These are phyloP conservation scores for Pestalotiopsis sp. DNA, from an alignment of 2,329 filamentous ascomycete species.

Conservation along the genomic window DNA sequence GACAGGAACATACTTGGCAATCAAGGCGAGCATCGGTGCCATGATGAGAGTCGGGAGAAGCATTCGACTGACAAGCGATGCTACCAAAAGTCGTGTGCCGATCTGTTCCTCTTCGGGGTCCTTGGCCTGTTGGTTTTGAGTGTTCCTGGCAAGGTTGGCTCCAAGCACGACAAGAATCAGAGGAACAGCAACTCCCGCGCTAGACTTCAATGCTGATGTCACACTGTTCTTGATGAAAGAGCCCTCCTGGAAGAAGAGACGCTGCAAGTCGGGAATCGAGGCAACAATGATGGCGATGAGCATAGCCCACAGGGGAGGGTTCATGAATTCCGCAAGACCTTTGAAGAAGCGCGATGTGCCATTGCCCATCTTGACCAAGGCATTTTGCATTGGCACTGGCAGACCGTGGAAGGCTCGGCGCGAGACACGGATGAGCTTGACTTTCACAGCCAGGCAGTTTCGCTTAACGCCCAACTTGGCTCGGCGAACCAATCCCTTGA, in stretches of 20 bases:
- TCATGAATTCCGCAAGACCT: constrained; percentile 93
- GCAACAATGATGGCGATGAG: constrained; percentile 86
- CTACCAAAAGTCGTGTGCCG: constrained; percentile 78
- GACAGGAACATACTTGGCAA: constrained; percentile 87
- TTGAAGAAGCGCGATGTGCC: constrained; percentile 50
- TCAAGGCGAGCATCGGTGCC: constrained; percentile 83
- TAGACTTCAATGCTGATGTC: constrained; percentile 82
- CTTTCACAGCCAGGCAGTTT: constrained; percentile 25
- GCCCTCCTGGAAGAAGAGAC: constrained; percentile 83
- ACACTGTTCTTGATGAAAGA: constrained; percentile 93
- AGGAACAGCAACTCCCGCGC: constrained; percentile 88
- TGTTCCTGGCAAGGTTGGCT: constrained; percentile 92
- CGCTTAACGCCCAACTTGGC: constrained; percentile 34
- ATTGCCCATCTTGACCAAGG: constrained; percentile 30
- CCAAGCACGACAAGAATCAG: constrained; percentile 94
- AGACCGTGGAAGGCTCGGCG: constrained; percentile 36
- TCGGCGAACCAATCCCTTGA: constrained; percentile 42
- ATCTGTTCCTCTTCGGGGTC: constrained; percentile 72
- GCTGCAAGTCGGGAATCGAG: constrained; percentile 80
- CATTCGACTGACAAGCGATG: constrained; percentile 88
- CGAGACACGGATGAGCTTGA: constrained; percentile 17
- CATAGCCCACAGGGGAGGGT: constrained; percentile 98
- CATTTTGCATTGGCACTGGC: constrained; percentile 42
- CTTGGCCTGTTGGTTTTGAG: constrained; percentile 66
- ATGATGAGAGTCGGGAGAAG: constrained; percentile 88